phyloP scores from a whole-genome alignment of 805 yeast species.

The Kregervanrija pseudodelftensis region DNA sequence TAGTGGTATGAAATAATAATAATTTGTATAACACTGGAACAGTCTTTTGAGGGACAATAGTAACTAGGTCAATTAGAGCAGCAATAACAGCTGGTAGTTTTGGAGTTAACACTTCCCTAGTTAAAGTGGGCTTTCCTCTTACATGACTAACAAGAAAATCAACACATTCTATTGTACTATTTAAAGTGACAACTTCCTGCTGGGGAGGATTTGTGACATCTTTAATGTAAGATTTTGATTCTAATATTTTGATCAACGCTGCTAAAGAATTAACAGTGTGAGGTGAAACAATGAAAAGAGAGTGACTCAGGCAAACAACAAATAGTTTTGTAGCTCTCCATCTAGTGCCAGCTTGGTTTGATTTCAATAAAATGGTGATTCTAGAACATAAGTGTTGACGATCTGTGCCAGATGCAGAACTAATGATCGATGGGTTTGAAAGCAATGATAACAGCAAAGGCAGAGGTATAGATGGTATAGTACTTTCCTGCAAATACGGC shows the following conservation, averaged over 20 bases:
- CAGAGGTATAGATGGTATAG: conserved; percentile 17
- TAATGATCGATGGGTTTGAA: conserved; percentile 25
- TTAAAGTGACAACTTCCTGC: conserved; percentile 23
- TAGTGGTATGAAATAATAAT: conserved; percentile 58
- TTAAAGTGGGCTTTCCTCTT: conserved; percentile 75
- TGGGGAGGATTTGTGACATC: conserved; percentile 22
- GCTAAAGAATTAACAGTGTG: conserved; percentile 35
- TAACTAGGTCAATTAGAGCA: conserved; percentile 39
- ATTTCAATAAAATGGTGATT: conserved; percentile 35
- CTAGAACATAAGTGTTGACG: conserved; percentile 43
- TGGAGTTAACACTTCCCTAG: conserved; percentile 80
- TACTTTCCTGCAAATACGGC: conserved; percentile 21
- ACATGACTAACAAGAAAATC: conserved; percentile 39
- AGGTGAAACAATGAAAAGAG: conserved; percentile 27
- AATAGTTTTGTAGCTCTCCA: conserved; percentile 58
- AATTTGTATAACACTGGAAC: conserved; percentile 37
- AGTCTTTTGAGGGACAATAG: conserved; percentile 31
- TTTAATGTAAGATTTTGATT: conserved; percentile 30
- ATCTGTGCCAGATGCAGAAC: conserved; percentile 41
- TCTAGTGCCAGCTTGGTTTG: conserved; percentile 36
- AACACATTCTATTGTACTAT: conserved; percentile 33
- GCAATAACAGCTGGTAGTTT: conserved; percentile 58
- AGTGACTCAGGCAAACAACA: conserved; percentile 30
- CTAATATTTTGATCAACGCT: conserved; percentile 35
- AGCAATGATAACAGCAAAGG: conserved; percentile 18